phyloP scores from a whole-genome alignment of 2,329 filamentous ascomycete genomes.

The Ophiosphaerella narmari region DNA sequence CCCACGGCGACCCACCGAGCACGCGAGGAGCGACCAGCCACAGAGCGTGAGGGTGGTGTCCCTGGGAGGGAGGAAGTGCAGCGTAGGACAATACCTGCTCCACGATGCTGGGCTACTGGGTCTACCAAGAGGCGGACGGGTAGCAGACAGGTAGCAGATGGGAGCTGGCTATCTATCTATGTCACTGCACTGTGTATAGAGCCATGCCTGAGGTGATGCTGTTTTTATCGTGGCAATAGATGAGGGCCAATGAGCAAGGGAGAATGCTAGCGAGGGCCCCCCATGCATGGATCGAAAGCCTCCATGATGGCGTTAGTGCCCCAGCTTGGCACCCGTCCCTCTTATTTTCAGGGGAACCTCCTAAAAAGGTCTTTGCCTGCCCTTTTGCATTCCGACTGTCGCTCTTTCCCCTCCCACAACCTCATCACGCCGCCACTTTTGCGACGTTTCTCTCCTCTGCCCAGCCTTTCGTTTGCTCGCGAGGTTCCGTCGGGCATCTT shows the following conservation, averaged over 20 bases:
- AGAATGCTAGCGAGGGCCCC: slow-evolving; percentile 27
- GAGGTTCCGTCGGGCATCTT: slow-evolving; percentile 17
- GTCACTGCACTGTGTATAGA: background rate
- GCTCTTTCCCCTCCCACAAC: slow-evolving; percentile 34
- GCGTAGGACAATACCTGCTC: no score
- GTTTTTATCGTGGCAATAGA: slow-evolving; percentile 24
- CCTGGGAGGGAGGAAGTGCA: background rate
- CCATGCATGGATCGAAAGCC: slow-evolving; percentile 22
- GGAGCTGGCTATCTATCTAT: background rate
- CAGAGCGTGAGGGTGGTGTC: background rate
- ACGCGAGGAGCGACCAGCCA: background rate
- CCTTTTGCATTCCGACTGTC: slow-evolving; percentile 35
- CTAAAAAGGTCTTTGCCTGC: slow-evolving; percentile 38
- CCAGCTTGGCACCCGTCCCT: slow-evolving; percentile 29
- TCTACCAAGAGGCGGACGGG: no score
- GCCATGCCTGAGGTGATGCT: background rate
- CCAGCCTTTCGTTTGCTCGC: slow-evolving; percentile 39
- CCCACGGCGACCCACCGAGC: background rate
- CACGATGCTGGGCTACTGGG: no score
- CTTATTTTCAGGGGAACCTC: slow-evolving; percentile 38
- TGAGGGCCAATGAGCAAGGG: slow-evolving; percentile 15
- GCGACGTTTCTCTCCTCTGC: slow-evolving; percentile 15
- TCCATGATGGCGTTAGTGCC: slow-evolving; percentile 26
- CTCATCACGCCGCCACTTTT: slow-evolving; percentile 23
- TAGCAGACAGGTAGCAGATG: no score